phyloP scores from a whole-genome alignment of 441 rosid genomes.

The Melastoma candidum region DNA sequence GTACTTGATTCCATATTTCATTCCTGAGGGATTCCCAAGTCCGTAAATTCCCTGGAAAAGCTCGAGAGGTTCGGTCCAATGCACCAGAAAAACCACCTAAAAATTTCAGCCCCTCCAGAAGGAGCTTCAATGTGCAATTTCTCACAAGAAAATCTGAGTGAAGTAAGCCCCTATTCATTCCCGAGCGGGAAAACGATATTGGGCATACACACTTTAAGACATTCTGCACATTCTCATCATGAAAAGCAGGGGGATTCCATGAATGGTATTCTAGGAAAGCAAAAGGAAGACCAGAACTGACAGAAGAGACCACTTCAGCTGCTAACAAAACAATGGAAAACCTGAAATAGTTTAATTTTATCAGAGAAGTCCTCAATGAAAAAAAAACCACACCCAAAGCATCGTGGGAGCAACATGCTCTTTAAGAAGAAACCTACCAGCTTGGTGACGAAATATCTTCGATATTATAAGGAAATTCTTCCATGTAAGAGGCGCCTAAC shows the following conservation, averaged over 20 bases:
- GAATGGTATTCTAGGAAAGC: constrained; percentile 43
- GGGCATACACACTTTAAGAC: constrained; percentile 67
- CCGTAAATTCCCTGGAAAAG: constrained; percentile 23
- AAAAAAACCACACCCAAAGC: constrained; percentile 10
- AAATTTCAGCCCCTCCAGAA: constrained; percentile 65
- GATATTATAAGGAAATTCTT: constrained; percentile 81
- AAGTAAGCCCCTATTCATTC: constrained; percentile 78
- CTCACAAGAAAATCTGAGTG: constrained; percentile 73
- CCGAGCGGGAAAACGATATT: constrained; percentile 60
- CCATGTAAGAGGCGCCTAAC: constrained; percentile 67
- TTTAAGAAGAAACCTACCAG: constrained; percentile 54
- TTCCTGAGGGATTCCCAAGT: constrained; percentile 41
- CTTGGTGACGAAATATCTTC: constrained; percentile 70
- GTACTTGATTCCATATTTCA: constrained; percentile 61
- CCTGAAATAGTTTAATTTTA: constrained; percentile 65
- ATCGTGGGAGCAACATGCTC: constrained; percentile 8
- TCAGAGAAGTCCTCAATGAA: constrained; percentile 12
- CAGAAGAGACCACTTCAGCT: constrained; percentile 60
- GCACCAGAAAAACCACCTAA: constrained; percentile 47
- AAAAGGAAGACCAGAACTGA: constrained; percentile 39
- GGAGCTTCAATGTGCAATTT: constrained; percentile 78
- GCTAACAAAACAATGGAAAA: constrained; percentile 69
- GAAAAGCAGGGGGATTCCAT: constrained; percentile 31
- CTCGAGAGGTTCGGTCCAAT: constrained; percentile 24
- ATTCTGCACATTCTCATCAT: constrained; percentile 41